Conservation (phyloP, 2,329 filamentous ascomycete species). For the Pseudogymnoascus sp. region DNA sequence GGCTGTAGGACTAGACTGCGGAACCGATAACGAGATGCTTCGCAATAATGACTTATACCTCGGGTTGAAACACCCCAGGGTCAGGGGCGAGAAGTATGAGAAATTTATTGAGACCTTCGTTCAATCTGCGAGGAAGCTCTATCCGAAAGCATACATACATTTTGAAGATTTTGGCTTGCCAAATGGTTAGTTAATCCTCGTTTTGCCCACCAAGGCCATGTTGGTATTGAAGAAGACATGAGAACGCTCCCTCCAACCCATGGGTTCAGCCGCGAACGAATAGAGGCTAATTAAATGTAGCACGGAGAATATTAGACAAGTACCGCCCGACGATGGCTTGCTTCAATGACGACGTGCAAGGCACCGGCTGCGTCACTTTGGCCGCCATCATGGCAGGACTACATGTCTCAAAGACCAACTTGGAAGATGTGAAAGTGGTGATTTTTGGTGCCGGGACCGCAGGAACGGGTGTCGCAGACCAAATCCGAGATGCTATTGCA, state of each 20-base stretch:
- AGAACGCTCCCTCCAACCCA: neutral
- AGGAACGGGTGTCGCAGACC: conserved; percentile 79
- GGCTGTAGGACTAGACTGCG: conserved; percentile 78
- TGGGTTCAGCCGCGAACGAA: neutral
- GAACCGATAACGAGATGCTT: conserved; percentile 72
- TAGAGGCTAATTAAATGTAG: neutral
- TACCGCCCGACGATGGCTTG: conserved; percentile 71
- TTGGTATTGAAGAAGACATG: neutral
- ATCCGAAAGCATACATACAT: conserved; percentile 76
- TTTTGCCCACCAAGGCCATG: neutral
- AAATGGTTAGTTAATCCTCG: conserved; percentile 47
- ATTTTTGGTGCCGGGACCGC: conserved; percentile 78
- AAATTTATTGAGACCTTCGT: conserved; percentile 72
- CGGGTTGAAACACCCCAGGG: conserved; percentile 61
- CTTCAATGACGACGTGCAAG: conserved; percentile 90
- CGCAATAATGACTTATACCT: conserved; percentile 74
- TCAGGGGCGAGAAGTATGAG: conserved; percentile 68
- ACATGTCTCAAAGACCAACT: conserved; percentile 58
- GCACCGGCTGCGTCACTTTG: conserved; percentile 80
- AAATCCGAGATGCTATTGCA: conserved; percentile 72
- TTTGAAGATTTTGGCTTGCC: conserved; percentile 81
- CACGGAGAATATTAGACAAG: conserved; percentile 66
- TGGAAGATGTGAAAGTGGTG: conserved; percentile 64
- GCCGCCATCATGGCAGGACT: conserved; percentile 74
- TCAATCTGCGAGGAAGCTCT: conserved; percentile 58